These are phyloP conservation scores for Beauveria varroae DNA, from an alignment of 2,329 filamentous ascomycete genomes.

Conservation along the genomic window DNA sequence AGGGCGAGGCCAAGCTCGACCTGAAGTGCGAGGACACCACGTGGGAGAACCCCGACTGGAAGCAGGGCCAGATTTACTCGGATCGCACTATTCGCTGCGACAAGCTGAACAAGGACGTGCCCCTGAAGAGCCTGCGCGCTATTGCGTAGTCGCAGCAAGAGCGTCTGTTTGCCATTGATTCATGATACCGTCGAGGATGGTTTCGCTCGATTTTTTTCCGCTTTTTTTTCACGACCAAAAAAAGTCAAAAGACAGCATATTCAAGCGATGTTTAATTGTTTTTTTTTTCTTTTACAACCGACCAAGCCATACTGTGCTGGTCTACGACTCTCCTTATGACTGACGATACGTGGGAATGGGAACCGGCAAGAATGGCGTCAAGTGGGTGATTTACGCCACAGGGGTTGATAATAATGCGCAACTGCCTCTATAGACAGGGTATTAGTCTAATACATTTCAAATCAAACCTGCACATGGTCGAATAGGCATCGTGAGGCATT, in stretches of 20 bases:
- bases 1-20: slow-evolving; percentile 20
- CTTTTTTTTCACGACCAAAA: not conserved
- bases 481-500: not conserved
- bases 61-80: slow-evolving; percentile 25
- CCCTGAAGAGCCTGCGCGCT: slow-evolving; percentile 21
- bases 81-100: slow-evolving; percentile 21
- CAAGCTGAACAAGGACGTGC: slow-evolving; percentile 17
- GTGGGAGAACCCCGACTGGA: slow-evolving; percentile 26
- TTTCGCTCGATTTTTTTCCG: not conserved
- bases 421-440: not conserved
- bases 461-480: not conserved
- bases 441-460: no score
- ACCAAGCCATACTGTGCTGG: not conserved
- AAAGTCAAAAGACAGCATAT: not conserved
- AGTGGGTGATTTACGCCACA: not conserved
- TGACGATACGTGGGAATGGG: slow-evolving; percentile 1
- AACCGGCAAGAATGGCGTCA: not conserved
- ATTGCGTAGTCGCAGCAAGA: slow-evolving; percentile 16
- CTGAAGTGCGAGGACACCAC: slow-evolving; percentile 22
- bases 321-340: slow-evolving; percentile 15
- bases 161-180: not conserved
- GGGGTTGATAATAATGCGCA: not conserved
- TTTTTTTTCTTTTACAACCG: not conserved
- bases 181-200: not conserved
- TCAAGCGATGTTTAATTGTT: not conserved